phyloP scores from a whole-genome alignment of 768 basidiomycete genomes.

The Pleurotus djamor region DNA sequence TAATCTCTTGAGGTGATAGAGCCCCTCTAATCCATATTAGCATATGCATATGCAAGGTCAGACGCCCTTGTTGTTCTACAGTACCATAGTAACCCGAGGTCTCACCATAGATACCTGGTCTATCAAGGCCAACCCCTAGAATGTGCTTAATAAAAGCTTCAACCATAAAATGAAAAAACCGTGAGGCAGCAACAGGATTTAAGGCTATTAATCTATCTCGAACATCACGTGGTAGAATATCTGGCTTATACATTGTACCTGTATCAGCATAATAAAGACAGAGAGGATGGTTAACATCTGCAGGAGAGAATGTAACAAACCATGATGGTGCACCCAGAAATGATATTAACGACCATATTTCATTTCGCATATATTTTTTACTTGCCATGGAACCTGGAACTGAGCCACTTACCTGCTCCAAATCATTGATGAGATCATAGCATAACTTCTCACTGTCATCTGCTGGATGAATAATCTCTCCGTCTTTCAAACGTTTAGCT shows the following conservation, averaged over 20 bases:
- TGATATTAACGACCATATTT: constrained; percentile 8
- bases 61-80: constrained; percentile 25
- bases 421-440: constrained; percentile 27
- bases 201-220: constrained; percentile 9
- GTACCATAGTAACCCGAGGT: constrained; percentile 27
- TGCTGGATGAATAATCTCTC: constrained; percentile 19
- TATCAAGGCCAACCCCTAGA: constrained; percentile 14
- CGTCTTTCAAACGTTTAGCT: constrained; percentile 16
- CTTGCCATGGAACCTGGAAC: constrained; percentile 22
- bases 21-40: constrained; percentile 20
- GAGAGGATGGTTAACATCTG: not conserved
- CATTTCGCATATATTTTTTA: constrained; percentile 17
- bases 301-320: constrained; percentile 10
- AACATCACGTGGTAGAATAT: not conserved
- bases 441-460: constrained; percentile 30
- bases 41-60: constrained; percentile 26
- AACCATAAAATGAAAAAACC: constrained; percentile 23
- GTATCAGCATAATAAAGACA: constrained; percentile 4
- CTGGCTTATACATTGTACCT: not conserved
- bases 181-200: constrained; percentile 24
- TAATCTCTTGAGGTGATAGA: constrained; percentile 10
- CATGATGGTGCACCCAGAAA: constrained; percentile 7
- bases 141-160: constrained; percentile 21
- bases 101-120: constrained; percentile 5
- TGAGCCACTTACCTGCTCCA: constrained; percentile 30